These are phyloP conservation scores for Gelatoporia subvermispora DNA, from an alignment of 768 basidiomycete genomes.

Conservation along the genomic window DNA sequence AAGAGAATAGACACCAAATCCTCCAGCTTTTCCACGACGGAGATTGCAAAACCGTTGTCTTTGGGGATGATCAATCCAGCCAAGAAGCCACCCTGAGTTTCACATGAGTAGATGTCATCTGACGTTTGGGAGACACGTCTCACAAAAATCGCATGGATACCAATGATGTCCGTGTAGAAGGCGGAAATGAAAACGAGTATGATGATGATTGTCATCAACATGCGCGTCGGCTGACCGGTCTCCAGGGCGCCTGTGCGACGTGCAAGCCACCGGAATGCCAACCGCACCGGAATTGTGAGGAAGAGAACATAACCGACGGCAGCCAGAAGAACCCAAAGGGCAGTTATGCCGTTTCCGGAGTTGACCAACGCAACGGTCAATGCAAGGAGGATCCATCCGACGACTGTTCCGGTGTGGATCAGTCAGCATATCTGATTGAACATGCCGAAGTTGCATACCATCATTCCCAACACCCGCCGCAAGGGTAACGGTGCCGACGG, in stretches of 20 bases:
- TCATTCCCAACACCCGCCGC: slow-evolving; percentile 74
- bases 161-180: slow-evolving; percentile 86
- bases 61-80: slow-evolving; percentile 81
- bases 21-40: slow-evolving; percentile 80
- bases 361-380: slow-evolving; percentile 82
- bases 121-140: slow-evolving; percentile 15
- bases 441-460: slow-evolving; percentile 40
- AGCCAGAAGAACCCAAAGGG: slow-evolving; percentile 75
- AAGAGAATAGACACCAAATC: slow-evolving; percentile 78
- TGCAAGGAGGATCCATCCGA: slow-evolving; percentile 85
- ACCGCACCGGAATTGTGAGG: slow-evolving; percentile 59
- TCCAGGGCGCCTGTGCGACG: slow-evolving; percentile 68
- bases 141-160: slow-evolving; percentile 66
- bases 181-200: slow-evolving; percentile 68
- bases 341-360: slow-evolving; percentile 65
- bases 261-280: slow-evolving; percentile 63
- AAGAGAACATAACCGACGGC: slow-evolving; percentile 62
- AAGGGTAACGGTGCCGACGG: slow-evolving; percentile 78
- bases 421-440: background rate
- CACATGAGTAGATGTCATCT: slow-evolving; percentile 17
- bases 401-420: slow-evolving; percentile 12
- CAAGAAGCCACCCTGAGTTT: slow-evolving; percentile 62
- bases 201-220: slow-evolving; percentile 79
- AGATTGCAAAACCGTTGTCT: slow-evolving; percentile 75
- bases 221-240: slow-evolving; percentile 61